Evolutionary conservation across 371 early-diverging fungal genomes (phyloP), one percentile per base, ranked within the genome.

Genomic region (Mortierella sp.): DNA sequence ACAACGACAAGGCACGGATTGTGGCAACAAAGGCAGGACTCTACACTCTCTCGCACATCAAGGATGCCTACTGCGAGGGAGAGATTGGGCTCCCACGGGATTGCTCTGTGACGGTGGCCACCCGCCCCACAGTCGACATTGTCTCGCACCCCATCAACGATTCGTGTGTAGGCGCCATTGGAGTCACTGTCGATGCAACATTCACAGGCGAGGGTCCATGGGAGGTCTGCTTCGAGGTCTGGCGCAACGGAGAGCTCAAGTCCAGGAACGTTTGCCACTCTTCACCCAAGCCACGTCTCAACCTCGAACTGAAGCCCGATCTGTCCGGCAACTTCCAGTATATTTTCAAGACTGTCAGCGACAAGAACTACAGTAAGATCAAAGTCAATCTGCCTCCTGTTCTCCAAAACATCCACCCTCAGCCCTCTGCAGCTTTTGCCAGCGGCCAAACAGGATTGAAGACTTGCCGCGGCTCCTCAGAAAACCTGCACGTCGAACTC

Each of bases 131-230:
- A 22, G 77, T 80, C 5, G 76, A 76, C 14, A 70, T 80, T 48
- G 63, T 67, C 16, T 73, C 81, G 1, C 73, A 77, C 22, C 73
- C 81, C 22, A 80, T 80, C 58, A 76, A 80, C 34, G 81, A 80
- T 53, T 76, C 77, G 7, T 80, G 81, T 58, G 81, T 76, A 5
- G 81, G 81, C 39, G 81, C 81, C 8, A 80, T 80, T 50, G 81
- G 81, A 45, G 77, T 80, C 13, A 73, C 81, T 0, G 73, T 80
- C 13, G 77, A 73, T 34, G 81, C 81, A 6, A 80, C 81, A 3
- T 80, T 80, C 43, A 80, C 81, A 9, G 81, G 81, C 24, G 81
- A 80, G 39, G 81, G 73, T 9, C 81, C 81, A 13, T 80, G 81
- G 81, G 63, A 68, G 11, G 74, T 80, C 19, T 80, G 81, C 48